Evolutionary conservation across 345 rosid genomes (phyloP), one percentile per base, ranked within the genome.

Genomic region (Rubroshorea leprosula): DNA sequence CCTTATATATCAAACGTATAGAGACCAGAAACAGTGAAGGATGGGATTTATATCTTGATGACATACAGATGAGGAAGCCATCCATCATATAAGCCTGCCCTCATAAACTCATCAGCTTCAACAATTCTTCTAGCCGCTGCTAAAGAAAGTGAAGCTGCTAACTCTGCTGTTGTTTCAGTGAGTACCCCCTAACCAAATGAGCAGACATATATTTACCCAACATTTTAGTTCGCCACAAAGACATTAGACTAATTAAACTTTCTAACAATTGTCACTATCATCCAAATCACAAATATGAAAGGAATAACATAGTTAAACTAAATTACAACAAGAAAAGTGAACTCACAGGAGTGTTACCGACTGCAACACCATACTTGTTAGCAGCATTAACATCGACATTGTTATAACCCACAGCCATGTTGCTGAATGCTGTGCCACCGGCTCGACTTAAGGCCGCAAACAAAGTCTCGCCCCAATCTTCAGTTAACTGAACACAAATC

Each of bases 391-490:
- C 96, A 71, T 93, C 91, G 14, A 93, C 99, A 72, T 93, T 93
- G 81, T 93, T 86, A 65, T 89, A 93, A 22, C 99, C 99, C 43
- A 93, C 97, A 57, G 99, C 97, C 99, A 93, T 93, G 85, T 93
- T 93, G 50, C 97, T 87, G 51, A 89, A 93, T 24, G 88, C 97
- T 61, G 72, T 93, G 35, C 99, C 99, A 50, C 97, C 97, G 0
- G 99, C 99, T 74, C 71, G 79, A 76, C 94, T 82, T 60, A 89
- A 68, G 22, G 92, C 99, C 39, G 91, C 71, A 71, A 93, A 93
- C 69, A 89, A 73, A 38, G 94, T 78, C 74, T 87, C 97, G 67
- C 97, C 99, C 96, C 99, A 85, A 46, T 89, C 97, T 70, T 89
- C 96, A 3, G 97, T 89, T 77, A 93, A 74, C 96, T 93, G 69